Conservation (phyloP, 805 yeast genomes). For the Nematodospora valgi region DNA sequence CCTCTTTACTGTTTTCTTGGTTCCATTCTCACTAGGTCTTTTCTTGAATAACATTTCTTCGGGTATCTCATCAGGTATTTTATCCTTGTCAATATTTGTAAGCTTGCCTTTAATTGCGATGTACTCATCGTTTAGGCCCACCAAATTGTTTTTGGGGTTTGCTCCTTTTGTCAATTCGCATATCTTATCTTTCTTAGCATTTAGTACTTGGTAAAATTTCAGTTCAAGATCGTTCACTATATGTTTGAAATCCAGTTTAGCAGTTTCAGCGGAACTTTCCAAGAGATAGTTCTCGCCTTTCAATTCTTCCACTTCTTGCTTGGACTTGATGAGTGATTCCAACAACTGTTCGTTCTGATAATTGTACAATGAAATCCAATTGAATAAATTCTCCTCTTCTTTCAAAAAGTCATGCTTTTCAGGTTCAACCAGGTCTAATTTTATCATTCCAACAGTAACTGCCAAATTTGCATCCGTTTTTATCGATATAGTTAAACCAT, state of each 20-base stretch:
- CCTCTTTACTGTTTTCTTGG: neutral
- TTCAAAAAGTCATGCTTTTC: conserved; percentile 12
- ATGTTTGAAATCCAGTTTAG: conserved; percentile 13
- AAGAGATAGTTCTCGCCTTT: conserved; percentile 7
- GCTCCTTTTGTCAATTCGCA: conserved; percentile 18
- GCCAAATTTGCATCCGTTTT: conserved; percentile 23
- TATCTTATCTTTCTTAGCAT: conserved; percentile 28
- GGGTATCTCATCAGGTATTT: conserved; percentile 18
- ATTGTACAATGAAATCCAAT: conserved; percentile 22
- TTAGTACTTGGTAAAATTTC: conserved; percentile 24
- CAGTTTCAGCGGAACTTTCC: conserved; percentile 10
- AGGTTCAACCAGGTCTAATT: conserved; percentile 17
- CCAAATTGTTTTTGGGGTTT: conserved; percentile 7
- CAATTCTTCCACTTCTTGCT: conserved; percentile 4
- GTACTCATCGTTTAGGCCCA: conserved; percentile 16
- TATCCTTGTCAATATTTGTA: conserved; percentile 14
- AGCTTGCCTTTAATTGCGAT: conserved; percentile 14
- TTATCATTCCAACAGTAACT: conserved; percentile 23
- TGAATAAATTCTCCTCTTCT: conserved; percentile 19
- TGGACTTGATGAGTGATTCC: conserved; percentile 3
- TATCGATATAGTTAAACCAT: conserved; percentile 15
- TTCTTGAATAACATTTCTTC: conserved; percentile 11
- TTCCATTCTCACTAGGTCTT: neutral
- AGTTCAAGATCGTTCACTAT: conserved; percentile 18
- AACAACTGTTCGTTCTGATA: conserved; percentile 12